Evolutionary conservation across 208 protist species (phyloP), one percentile per base, ranked within the genome.

Genomic region (Angomonas ambiguus): DNA sequence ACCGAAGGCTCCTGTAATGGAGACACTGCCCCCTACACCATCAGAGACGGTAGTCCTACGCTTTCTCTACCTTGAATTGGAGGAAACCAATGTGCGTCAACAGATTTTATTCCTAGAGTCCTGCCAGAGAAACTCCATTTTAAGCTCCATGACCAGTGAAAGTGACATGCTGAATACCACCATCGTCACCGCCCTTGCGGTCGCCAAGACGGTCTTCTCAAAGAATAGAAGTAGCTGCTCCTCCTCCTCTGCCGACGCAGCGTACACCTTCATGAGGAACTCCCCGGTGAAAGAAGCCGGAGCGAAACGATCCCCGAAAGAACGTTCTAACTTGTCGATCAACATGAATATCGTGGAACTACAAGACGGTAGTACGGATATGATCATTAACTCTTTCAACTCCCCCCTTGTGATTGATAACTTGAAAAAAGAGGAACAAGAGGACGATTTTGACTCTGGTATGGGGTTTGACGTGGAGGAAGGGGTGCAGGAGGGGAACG

Each of bases 271-370:
- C 8, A 24, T 5, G 4, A 24, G 8, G 18, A n/a, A 4, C 18
- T 24, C 45, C 18, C 8, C 16, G 20, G 45, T 5, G 8, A n/a
- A 53, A n/a, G 24, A 53, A 20, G 18, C 45, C 45, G 16, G 8
- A 8, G 4, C 10, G 45, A 5, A 41, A 41, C 35, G 35, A 41
- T 18, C 35, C 5, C 35, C 35, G 35, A 41, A 41, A 13, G 35
- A 41, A 41, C 35, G 35, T 18, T 41, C 35, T 41, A 41, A 41
- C 45, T 27, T 53, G 45, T 53, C 45, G 45, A 8, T 53, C 18
- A 53, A 53, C 20, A 53, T 53, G 45, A 53, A 53, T 53, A 53
- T 53, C 24, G 45, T 53, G 8, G 45, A 53, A 53, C 45, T 53
- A 20, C 10, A 24, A 24, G 45, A 53, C 45, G 45, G 45, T 5